A percentile compares a stretch with the other conserved stretches of the same genome.
Conservation (phyloP, 2,329 filamentous ascomycete species). For the Penicillium polonicum region DNA sequence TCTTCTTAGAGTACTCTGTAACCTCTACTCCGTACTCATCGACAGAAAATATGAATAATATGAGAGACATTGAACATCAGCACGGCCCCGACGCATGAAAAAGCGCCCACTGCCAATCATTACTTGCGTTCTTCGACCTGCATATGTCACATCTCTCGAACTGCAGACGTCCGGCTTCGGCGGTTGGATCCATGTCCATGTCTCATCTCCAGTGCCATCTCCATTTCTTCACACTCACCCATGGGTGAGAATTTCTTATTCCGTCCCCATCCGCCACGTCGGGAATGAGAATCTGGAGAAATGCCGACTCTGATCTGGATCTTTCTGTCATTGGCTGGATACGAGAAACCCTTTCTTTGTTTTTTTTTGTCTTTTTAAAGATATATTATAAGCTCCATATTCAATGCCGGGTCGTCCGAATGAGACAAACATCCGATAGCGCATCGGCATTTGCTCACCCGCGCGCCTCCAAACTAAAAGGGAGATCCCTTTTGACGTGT, state of each 20-base stretch:
- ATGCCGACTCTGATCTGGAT: background rate
- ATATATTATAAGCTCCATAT: background rate
- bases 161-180: background rate
- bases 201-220: too few species aligned
- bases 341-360: background rate
- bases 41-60: background rate
- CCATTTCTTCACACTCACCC: background rate
- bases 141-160: slow-evolving; percentile 13
- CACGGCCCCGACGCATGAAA: slow-evolving; percentile 5
- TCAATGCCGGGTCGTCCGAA: background rate
- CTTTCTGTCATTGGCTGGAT: background rate
- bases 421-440: background rate
- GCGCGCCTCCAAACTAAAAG: background rate
- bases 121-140: slow-evolving; percentile 5
- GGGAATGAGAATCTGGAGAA: slow-evolving; percentile 6
- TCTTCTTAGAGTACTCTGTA: background rate
- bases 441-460: background rate
- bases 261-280: background rate
- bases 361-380: background rate
- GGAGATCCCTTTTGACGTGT: background rate
- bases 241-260: background rate
- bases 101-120: slow-evolving; percentile 8
- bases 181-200: background rate
- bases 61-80: background rate
- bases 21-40: background rate